Conservation (phyloP, 2,329 filamentous ascomycete species). For the Pseudogymnoascus sp. region DNA sequence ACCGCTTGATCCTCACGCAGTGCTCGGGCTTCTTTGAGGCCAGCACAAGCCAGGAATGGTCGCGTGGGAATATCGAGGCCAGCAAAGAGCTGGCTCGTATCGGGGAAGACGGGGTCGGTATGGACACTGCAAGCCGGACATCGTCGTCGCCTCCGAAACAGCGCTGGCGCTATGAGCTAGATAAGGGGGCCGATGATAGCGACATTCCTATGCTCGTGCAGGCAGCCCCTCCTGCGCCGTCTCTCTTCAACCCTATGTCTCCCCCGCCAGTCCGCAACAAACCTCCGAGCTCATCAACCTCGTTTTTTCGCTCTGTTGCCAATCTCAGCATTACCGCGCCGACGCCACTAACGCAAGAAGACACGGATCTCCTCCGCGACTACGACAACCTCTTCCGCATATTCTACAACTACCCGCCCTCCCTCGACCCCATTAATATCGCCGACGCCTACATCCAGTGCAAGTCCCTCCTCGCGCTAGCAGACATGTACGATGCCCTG, state of each 20-base stretch:
- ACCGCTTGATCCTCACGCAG: constrained; percentile 78
- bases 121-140: constrained; percentile 28
- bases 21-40: constrained; percentile 93
- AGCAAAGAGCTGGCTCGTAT: constrained; percentile 45
- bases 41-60: constrained; percentile 75
- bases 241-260: constrained; percentile 45
- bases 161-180: constrained; percentile 83
- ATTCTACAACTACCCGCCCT: constrained; percentile 87
- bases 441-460: constrained; percentile 89
- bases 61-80: constrained; percentile 27
- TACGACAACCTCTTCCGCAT: constrained; percentile 94
- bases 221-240: constrained; percentile 43
- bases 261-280: constrained; percentile 55
- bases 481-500: constrained; percentile 92
- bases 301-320: constrained; percentile 82
- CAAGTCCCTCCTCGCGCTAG: constrained; percentile 78
- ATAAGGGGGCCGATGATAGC: constrained; percentile 62
- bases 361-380: constrained; percentile 75
- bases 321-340: constrained; percentile 52
- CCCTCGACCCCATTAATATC: constrained; percentile 79
- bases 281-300: constrained; percentile 52
- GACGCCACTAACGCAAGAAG: constrained; percentile 46
- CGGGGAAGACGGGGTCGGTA: constrained; percentile 35
- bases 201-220: constrained; percentile 87
- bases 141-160: constrained; percentile 34